Percentiles rank a stretch among this genome's conserved stretches.
phyloP scores from a whole-genome alignment of 1,139 yeast species.

The Hanseniaspora sp. region DNA sequence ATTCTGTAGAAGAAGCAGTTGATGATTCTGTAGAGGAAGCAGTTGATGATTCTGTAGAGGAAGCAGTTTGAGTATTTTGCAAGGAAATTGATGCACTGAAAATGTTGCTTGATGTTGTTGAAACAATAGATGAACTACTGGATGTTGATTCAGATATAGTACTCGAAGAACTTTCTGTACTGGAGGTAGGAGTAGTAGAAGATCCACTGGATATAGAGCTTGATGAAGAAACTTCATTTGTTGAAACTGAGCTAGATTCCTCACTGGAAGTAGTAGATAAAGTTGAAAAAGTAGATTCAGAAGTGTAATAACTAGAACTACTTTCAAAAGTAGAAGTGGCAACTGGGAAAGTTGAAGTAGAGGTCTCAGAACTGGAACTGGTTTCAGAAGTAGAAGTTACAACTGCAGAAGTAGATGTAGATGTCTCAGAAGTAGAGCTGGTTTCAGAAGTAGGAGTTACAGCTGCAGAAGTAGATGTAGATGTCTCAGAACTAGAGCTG shows the following conservation, averaged over 20 bases:
- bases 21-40: background rate
- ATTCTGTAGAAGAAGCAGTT: background rate
- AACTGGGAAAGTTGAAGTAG: conserved; percentile 15
- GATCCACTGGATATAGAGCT: too few relatives aligned
- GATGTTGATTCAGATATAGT: conserved; percentile 1
- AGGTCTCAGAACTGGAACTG: conserved; percentile 10
- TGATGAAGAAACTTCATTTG: too few relatives aligned
- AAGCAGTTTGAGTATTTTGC: conserved; percentile 7
- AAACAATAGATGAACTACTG: background rate
- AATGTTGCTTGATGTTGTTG: conserved; percentile 2
- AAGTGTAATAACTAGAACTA: background rate
- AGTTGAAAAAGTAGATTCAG: conserved; percentile 3
- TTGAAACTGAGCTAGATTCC: too few relatives aligned
- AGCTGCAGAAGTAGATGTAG: conserved; percentile 3
- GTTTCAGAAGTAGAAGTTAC: background rate
- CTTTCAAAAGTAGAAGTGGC: background rate
- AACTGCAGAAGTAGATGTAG: conserved; percentile 15
- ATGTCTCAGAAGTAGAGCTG: conserved; percentile 12
- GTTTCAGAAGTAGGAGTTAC: background rate
- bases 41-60: too few relatives aligned
- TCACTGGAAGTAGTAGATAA: background rate
- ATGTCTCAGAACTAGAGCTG: background rate
- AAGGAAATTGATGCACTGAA: conserved; percentile 11
- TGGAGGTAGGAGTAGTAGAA: too few relatives aligned
- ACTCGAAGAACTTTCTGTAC: background rate